Evolutionary conservation across 2,329 filamentous ascomycete genomes (phyloP).

Genomic region (Myriosclerotinia scirpicola): DNA sequence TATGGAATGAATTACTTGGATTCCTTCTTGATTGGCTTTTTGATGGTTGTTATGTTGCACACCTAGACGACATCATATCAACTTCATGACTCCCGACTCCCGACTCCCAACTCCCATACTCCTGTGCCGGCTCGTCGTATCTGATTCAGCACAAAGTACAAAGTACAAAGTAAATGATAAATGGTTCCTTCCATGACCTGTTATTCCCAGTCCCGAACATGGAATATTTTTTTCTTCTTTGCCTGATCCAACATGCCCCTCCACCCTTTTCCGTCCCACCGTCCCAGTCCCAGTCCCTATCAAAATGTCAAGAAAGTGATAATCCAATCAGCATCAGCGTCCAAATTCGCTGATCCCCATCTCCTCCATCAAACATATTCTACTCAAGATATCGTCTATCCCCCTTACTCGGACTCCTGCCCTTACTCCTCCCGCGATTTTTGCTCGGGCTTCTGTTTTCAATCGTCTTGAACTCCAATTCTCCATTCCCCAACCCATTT

Average conservation of each 20-base stretch:
- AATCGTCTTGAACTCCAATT: not conserved
- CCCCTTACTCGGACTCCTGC: conserved; percentile 36
- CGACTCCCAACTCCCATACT: no score
- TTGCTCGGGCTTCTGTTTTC: conserved; percentile 37
- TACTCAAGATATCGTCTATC: conserved; percentile 26
- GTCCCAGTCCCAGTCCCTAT: not conserved
- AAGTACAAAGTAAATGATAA: no score
- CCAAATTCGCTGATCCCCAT: not conserved
- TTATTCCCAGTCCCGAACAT: no score
- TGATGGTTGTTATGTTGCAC: no score
- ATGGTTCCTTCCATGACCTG: no score
- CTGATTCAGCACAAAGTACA: no score
- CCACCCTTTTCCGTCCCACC: not conserved
- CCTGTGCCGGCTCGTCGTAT: no score
- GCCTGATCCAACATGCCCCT: no score
- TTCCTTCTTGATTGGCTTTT: no score
- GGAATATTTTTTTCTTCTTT: not conserved
- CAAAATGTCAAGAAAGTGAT: not conserved
- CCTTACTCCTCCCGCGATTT: conserved; percentile 26
- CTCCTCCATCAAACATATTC: not conserved
- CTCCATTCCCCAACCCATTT: not conserved
- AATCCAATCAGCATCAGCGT: not conserved
- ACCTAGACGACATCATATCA: no score
- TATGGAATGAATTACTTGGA: no score
- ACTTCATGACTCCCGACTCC: no score